phyloP scores from a whole-genome alignment of 2,329 filamentous ascomycete genomes.

The Penicillium sp. region DNA sequence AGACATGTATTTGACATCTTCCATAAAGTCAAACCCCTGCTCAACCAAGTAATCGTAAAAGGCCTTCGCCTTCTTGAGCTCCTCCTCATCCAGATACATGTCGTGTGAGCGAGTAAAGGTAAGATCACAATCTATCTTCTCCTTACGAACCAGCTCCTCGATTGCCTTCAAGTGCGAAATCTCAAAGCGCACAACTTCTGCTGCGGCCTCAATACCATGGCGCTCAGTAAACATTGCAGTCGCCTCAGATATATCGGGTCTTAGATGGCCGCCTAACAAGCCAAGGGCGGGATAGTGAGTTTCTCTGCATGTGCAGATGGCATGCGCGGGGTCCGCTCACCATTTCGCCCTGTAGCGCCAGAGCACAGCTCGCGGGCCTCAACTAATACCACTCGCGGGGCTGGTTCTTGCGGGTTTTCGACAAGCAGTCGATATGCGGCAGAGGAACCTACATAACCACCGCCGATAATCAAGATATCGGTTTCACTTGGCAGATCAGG shows the following conservation, averaged over 20 bases:
- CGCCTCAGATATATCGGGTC: constrained; percentile 42
- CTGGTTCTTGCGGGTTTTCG: constrained; percentile 9
- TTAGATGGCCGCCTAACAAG: constrained; percentile 36
- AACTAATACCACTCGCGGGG: constrained; percentile 33
- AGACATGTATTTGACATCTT: constrained; percentile 27
- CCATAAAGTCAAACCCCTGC: constrained; percentile 26
- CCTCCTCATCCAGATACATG: constrained; percentile 36
- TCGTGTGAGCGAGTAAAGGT: constrained; percentile 39
- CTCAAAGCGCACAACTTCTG: constrained; percentile 42
- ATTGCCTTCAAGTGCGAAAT: constrained; percentile 39
- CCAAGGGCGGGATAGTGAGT: background rate
- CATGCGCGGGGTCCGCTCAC: constrained; percentile 12
- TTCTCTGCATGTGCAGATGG: background rate
- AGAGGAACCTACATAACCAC: constrained; percentile 46
- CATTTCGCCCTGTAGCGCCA: constrained; percentile 45
- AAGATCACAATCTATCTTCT: constrained; percentile 46
- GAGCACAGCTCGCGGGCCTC: constrained; percentile 41
- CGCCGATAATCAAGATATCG: constrained; percentile 48
- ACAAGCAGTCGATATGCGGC: constrained; percentile 42
- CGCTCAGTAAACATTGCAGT: constrained; percentile 32
- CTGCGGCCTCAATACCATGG: constrained; percentile 34
- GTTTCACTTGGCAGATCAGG: constrained; percentile 32
- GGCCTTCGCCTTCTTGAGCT: constrained; percentile 23
- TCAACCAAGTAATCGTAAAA: constrained; percentile 30
- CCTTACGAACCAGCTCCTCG: constrained; percentile 38